A percentile compares a stretch with the other conserved stretches of the same genome.
Conservation (phyloP, 2,329 filamentous ascomycete species). For the Diaporthe destruens region DNA sequence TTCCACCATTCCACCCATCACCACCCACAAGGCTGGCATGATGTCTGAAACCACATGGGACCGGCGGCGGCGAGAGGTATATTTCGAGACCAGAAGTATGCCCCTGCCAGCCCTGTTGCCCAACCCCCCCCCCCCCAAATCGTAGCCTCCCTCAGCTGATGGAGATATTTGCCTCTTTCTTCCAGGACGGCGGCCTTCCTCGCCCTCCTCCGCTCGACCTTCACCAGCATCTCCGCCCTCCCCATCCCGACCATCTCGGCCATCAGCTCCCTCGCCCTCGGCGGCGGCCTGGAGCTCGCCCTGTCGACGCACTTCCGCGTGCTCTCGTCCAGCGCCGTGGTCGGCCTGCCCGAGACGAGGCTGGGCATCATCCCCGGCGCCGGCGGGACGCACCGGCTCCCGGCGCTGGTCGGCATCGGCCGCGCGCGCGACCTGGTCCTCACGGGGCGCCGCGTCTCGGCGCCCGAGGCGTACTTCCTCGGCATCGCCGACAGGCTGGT, state of each 20-base stretch:
- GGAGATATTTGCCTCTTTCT: background rate
- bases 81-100: background rate
- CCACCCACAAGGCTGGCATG: background rate
- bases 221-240: slow-evolving; percentile 78
- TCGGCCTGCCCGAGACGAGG: slow-evolving; percentile 91
- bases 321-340: slow-evolving; percentile 80
- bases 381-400: slow-evolving; percentile 90
- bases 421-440: slow-evolving; percentile 92
- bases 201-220: slow-evolving; percentile 78
- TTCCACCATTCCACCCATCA: background rate
- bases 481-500: slow-evolving; percentile 92
- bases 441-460: slow-evolving; percentile 87
- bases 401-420: slow-evolving; percentile 80
- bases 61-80: background rate
- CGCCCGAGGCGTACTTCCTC: slow-evolving; percentile 89
- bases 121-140: too few relatives aligned
- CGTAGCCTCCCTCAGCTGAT: slow-evolving; percentile 10
- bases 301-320: slow-evolving; percentile 91
- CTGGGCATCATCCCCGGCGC: slow-evolving; percentile 96
- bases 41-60: background rate
- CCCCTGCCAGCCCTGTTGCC: background rate
- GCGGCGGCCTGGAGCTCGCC: slow-evolving; percentile 93
- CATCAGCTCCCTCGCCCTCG: slow-evolving; percentile 86
- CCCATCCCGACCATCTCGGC: slow-evolving; percentile 92
- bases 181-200: slow-evolving; percentile 84